Base-by-base conservation (phyloP, 805 yeast species). In the Zygosaccharomyces siamensis region DNA sequence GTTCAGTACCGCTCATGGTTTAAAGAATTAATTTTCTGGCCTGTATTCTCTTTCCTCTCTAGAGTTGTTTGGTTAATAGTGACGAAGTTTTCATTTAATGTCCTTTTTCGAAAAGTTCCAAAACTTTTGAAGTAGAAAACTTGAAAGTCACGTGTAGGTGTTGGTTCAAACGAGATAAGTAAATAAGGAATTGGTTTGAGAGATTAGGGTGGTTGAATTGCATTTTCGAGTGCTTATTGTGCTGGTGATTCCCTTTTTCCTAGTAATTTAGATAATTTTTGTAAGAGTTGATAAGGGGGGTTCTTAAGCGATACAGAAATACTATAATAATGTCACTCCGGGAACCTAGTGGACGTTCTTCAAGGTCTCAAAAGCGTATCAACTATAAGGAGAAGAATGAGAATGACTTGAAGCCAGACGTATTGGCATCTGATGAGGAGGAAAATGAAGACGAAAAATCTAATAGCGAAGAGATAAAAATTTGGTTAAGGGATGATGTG, bases 361-460 rank as follows among this genome's bases (percentile, higher is more conserved):
- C 36, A 18, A 38, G 52, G 23, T 14, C 31, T 20, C 41, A 40
- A 14, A 27, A 8, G 12, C 44, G 44, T 14, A 39, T 48, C 21
- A 43, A 49, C 32, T 66, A 66, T 43, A 52, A 44, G 31, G 70
- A 66, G 46, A 62, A 61, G 45, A 58, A 61, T 24, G 69, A 64
- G 40, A 41, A 55, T 31, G 68, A 66, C 48, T 46, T 66, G 6
- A 48, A 49, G 7, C 52, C 67, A 4, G 66, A 60, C 41, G 43
- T 41, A 2, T 43, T 37, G 3, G 45, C 47, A 7, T 38, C 44
- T 2, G 47, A 35, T 4, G 26, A 27, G 2, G 47, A 41, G 3
- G 51, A 38, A 3, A 20, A 16, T 8, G 33, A 35, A 7, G 56
- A 45, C 7, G 49, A 44, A 10, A 51, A 31, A 16, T 50, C 38